Evolutionary conservation across 2,329 filamentous ascomycete genomes (phyloP).

Genomic region (Biscogniauxia marginata): DNA sequence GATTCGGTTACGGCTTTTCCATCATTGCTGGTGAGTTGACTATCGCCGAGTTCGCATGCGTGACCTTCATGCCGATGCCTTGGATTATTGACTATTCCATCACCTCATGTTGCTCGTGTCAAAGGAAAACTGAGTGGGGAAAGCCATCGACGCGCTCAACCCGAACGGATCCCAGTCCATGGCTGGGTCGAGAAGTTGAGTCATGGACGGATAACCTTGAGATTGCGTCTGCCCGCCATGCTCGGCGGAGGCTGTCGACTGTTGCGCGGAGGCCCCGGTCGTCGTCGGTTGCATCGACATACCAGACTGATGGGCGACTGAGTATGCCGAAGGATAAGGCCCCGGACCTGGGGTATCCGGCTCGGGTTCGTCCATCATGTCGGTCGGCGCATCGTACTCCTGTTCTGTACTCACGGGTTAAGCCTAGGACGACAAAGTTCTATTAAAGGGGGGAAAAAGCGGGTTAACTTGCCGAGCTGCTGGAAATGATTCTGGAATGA

Average conservation of each 20-base stretch:
- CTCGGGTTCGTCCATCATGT: slow-evolving; percentile 82
- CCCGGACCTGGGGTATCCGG: slow-evolving; percentile 68
- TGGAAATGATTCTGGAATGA: slow-evolving; percentile 90
- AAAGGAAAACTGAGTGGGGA: slow-evolving; percentile 80
- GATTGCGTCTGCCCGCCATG: slow-evolving; percentile 32
- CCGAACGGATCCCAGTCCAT: slow-evolving; percentile 93
- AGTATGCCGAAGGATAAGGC: slow-evolving; percentile 60
- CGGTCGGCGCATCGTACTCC: slow-evolving; percentile 89
- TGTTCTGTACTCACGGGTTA: slow-evolving; percentile 76
- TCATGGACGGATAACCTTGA: slow-evolving; percentile 60
- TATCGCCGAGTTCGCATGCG: background rate
- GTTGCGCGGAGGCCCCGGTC: slow-evolving; percentile 40
- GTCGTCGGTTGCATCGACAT: slow-evolving; percentile 39
- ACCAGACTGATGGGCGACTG: slow-evolving; percentile 39
- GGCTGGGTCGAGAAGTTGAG: slow-evolving; percentile 70
- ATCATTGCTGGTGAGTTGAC: background rate
- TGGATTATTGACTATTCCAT: background rate
- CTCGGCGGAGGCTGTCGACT: slow-evolving; percentile 33
- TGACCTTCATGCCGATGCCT: background rate
- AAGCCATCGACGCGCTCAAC: slow-evolving; percentile 91
- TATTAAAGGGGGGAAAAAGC: slow-evolving; percentile 48
- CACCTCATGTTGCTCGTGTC: slow-evolving; percentile 57
- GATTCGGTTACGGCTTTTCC: background rate
- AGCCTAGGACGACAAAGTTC: slow-evolving; percentile 67
- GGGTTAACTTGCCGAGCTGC: slow-evolving; percentile 83